Conservation (phyloP, 2,329 filamentous ascomycete species). For the Cercospora zeae-maydis region DNA sequence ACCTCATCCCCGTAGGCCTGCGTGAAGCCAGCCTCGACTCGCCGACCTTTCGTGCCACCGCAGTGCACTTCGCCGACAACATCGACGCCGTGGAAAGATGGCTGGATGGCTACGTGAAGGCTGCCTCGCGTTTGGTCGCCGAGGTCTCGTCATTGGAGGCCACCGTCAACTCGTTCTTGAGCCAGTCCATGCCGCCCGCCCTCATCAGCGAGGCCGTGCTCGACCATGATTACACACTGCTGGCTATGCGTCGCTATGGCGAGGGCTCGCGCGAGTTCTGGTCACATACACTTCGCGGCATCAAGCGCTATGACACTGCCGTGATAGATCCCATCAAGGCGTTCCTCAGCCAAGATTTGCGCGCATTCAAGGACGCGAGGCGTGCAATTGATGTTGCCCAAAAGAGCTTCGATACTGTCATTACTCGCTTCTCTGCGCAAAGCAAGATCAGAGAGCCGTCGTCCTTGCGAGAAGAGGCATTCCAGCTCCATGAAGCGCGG, state of each 20-base stretch:
- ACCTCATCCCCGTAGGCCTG: constrained; percentile 50
- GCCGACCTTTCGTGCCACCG: constrained; percentile 85
- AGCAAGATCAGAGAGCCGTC: constrained; percentile 93
- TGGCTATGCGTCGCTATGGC: constrained; percentile 78
- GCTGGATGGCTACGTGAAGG: constrained; percentile 70
- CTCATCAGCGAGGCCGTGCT: constrained; percentile 77
- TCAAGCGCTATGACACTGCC: constrained; percentile 72
- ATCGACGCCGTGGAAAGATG: constrained; percentile 87
- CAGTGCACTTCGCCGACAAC: constrained; percentile 85
- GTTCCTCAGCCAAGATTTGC: constrained; percentile 76
- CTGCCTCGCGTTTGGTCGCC: constrained; percentile 58
- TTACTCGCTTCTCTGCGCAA: constrained; percentile 78
- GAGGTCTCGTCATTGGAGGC: constrained; percentile 74
- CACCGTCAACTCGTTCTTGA: constrained; percentile 71
- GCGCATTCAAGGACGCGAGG: constrained; percentile 79
- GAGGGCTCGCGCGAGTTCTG: constrained; percentile 88
- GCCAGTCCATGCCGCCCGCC: constrained; percentile 68
- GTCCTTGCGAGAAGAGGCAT: constrained; percentile 87
- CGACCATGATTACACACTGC: constrained; percentile 90
- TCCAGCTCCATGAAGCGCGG: constrained; percentile 87
- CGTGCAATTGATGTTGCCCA: constrained; percentile 74
- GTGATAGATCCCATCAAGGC: constrained; percentile 76
- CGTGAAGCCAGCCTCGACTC: constrained; percentile 96
- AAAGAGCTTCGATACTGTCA: constrained; percentile 75
- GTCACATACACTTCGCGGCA: constrained; percentile 67